Base-by-base conservation (phyloP, 176 grass and related monocot species). In the Metroxylon sagu region DNA sequence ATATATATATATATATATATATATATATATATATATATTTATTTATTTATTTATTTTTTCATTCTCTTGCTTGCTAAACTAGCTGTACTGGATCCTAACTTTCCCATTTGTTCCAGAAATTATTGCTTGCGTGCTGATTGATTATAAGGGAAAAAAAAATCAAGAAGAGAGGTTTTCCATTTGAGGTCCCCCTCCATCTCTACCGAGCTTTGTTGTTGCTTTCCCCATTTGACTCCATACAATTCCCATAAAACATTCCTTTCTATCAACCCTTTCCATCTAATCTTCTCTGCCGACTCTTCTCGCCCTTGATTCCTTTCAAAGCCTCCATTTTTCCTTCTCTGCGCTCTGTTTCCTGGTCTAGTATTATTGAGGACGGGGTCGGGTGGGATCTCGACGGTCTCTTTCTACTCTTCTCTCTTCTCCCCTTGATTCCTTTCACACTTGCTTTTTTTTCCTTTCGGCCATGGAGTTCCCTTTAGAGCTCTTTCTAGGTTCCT, bases 191-290 rank as follows among this genome's bases (percentile, higher is more conserved):
- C 29, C 52, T 27, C 52, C 26, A 28, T 31, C 51, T 16, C 10
- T 17, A 29, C 1, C 17, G 3, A 43, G 35, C 35, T 43, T 12
- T 16, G 17, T 56, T 68, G 55, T 59, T 29, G 43, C 35, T 70
- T 49, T 60, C 39, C 35, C 56, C 15, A 19, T 60, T 71, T 50
- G 31, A 18, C 56, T 71, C 56, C 3, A 17, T 26, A 7, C 26
- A 59, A 71, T 71, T 60, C n/a, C 19, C 53, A 26, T 48, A 60
- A 48, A 29, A 60, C 56, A 60, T 71, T 71, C 56, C 56, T 71
- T 50, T 51, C 30, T 10, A 59, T 70, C 55, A 29, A 59, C 55
- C 55, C 39, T 70, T 60, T 52, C 48, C 23, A 60, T 52, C 43
- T 60, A 56, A 56, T 71, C 31, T 25, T 59, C 55, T 4, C 56